Evolutionary conservation across 2,329 filamentous ascomycete species (phyloP).

Genomic region (Nemania serpens): DNA sequence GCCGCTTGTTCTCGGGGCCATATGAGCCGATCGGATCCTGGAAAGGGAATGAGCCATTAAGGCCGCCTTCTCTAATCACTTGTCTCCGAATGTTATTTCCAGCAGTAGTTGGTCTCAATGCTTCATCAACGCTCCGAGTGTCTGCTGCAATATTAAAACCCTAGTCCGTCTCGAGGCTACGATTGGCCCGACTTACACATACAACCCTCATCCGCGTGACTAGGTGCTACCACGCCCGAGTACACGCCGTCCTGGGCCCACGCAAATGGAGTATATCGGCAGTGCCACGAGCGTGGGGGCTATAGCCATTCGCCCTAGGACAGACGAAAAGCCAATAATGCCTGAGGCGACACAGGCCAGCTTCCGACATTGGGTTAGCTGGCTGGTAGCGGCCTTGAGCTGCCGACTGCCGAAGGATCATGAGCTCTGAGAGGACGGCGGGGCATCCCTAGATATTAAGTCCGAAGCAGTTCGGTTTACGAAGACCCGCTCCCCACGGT

Average conservation of each 20-base stretch:
- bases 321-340: slow-evolving; percentile 29
- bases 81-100: slow-evolving; percentile 28
- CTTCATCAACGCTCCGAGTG: slow-evolving; percentile 17
- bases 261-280: slow-evolving; percentile 29
- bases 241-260: slow-evolving; percentile 21
- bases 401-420: neutral
- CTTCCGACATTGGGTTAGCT: neutral
- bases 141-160: slow-evolving; percentile 17
- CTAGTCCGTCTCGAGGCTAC: neutral
- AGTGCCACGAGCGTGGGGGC: slow-evolving; percentile 28
- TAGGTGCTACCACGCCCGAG: slow-evolving; percentile 29
- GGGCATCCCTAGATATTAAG: slow-evolving; percentile 22
- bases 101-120: slow-evolving; percentile 24
- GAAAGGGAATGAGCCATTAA: slow-evolving; percentile 22
- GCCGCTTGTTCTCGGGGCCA: no score
- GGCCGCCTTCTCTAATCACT: slow-evolving; percentile 24
- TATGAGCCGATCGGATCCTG: no score
- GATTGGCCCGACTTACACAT: slow-evolving; percentile 24
- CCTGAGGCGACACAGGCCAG: neutral
- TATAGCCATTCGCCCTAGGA: slow-evolving; percentile 27
- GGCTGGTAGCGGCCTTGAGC: neutral
- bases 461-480: slow-evolving; percentile 29
- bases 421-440: slow-evolving; percentile 11
- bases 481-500: slow-evolving; percentile 24
- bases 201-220: slow-evolving; percentile 31